Base-by-base conservation (phyloP, 2,329 filamentous ascomycete species). In the Colletotrichum coccodes region DNA sequence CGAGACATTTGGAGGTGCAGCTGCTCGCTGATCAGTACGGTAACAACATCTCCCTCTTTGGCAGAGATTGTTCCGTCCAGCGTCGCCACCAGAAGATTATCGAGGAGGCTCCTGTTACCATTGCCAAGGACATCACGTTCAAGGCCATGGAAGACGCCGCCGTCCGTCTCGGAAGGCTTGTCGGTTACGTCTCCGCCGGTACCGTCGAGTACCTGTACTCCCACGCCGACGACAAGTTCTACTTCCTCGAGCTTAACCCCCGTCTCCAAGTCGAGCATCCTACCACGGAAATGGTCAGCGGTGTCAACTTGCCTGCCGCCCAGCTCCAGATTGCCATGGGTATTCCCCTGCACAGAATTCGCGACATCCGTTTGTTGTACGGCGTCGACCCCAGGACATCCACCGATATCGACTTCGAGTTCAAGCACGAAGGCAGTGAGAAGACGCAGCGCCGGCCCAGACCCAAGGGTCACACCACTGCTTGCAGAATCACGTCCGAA, bases 321-420 rank as follows among this genome's bases (percentile, higher is more conserved):
- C 96, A 99, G 85, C 92, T 99, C 60, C 96, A 99, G 86, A 92
- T 99, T 84, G 96, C 96, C 77, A 99, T 99, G 96, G 96, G 96
- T 89, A 87, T 99, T 46, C 96, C 96, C 60, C 87, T 99, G 60
- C 94, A 98, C 86, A 90, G 95, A 77, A 96, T 99, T 77, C 92
- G 94, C 75, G 96, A 99, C 82, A 99, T 99, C 82, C 91, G 96
- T 77, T 87, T 99, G 71, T 87, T 99, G 67, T 99, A 99, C 81
- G 97, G 97, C 71, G 94, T 95, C 53, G 96, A 99, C 79, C 94
- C 95, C 71, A 94, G 94, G 81, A 91, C 92, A 16, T 84, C 90
- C 36, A 94, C 92, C 58, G 91, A 94, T 75, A 98, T 99, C 78
- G 96, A 99, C 82, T 99, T 98, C 76, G 93, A 97, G 79, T 99